Base-by-base conservation (phyloP, 306 rosid species). In the Rubus idaeus region DNA sequence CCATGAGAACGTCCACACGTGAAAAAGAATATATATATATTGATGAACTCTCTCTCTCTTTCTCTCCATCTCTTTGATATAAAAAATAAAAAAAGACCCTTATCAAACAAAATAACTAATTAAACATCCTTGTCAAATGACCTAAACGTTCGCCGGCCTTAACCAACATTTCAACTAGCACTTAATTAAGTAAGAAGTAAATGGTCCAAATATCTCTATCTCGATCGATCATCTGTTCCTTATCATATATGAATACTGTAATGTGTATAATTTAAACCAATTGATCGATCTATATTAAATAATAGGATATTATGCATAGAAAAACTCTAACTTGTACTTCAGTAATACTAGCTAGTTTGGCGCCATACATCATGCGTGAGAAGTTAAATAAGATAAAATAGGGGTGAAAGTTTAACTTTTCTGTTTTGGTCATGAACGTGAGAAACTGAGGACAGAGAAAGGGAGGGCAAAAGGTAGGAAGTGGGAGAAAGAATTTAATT, bases 81-180 rank as follows among this genome's bases (percentile, higher is more conserved):
- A 16, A 16, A 53, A 2, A 30, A 30, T 30, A 30, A 30, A 30
- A 30, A 30, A 30, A 30, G 35, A 30, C 13, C 10, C 63, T 57
- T 57, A 57, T 8, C 37, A 20, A 20, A 21, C 3, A 60, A 60
- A 5, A 30, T 0, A 12, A 61, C n/a, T 60, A 61, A 12, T 35
- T 12, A 49, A 17, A 11, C 75, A 37, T 35, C 47, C 30, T 16
- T n/a, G 17, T 51, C 46, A 21, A 23, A 26, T 50, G 58, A 69
- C 74, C 56, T 47, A 70, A 30, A 49, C 42, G 20, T 58, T 3
- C 4, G 39, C 64, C 39, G 39, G 37, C 75, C 46, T 40, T 69
- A 46, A 69, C 74, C 61, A 70, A 51, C 61, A 70, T 30, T 49
- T 50, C 46, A 51, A 37, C 75, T 30, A 49, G 57, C 58, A 70